phyloP scores from a whole-genome alignment of 2,329 filamentous ascomycete species.

The Chaetomiaceae sp. region DNA sequence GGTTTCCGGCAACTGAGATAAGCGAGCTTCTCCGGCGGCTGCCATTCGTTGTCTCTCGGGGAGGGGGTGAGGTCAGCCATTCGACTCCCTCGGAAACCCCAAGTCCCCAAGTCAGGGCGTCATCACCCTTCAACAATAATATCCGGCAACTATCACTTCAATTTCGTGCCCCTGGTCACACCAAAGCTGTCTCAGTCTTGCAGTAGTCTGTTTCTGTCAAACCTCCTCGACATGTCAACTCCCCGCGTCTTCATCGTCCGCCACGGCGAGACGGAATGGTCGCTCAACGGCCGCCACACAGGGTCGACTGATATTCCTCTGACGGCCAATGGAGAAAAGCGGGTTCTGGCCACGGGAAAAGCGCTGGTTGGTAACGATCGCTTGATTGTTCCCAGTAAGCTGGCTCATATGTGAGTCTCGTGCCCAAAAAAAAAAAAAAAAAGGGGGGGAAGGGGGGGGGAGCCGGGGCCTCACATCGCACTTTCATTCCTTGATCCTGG shows the following conservation, averaged over 20 bases:
- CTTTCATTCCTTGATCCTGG: too few relatives aligned
- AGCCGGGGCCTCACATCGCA: too few relatives aligned
- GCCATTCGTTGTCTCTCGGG: background rate
- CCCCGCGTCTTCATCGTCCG: conserved; percentile 78
- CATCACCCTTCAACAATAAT: background rate
- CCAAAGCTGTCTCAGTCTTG: background rate
- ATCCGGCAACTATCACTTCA: background rate
- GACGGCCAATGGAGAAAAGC: conserved; percentile 74
- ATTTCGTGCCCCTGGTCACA: background rate
- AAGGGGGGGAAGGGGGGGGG: too few relatives aligned
- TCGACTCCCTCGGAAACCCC: background rate
- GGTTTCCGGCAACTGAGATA: background rate
- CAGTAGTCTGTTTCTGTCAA: background rate
- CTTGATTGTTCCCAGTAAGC: conserved; percentile 74
- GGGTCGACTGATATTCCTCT: conserved; percentile 81
- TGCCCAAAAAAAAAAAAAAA: too few relatives aligned
- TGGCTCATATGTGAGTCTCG: conserved; percentile 70
- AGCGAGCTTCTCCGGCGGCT: background rate
- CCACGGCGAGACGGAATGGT: conserved; percentile 96
- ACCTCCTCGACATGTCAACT: conserved; percentile 38
- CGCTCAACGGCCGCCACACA: conserved; percentile 79
- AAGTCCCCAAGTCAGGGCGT: background rate
- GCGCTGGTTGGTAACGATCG: conserved; percentile 81
- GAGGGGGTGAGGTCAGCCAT: conserved; percentile 5
- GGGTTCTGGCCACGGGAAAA: conserved; percentile 70